Evolutionary conservation across 2,329 filamentous ascomycete genomes (phyloP).

Genomic region (Fusarium hostae): DNA sequence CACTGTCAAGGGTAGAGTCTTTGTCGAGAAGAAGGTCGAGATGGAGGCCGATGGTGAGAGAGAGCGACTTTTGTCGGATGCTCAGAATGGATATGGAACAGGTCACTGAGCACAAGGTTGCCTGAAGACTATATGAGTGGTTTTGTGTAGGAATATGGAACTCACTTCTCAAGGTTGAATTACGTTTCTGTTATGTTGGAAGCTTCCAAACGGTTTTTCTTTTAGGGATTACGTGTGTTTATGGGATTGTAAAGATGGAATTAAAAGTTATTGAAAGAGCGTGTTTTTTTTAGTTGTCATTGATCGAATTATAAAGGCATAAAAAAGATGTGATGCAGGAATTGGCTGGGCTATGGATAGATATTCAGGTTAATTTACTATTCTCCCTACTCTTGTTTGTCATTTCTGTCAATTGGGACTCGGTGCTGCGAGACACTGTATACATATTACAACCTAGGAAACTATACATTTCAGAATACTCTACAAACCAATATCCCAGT

Average conservation of each 20-base stretch:
- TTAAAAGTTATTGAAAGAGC: neutral
- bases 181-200: neutral
- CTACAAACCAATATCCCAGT: accelerated
- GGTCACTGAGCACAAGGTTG: neutral
- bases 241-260: too few relatives aligned
- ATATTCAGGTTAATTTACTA: neutral
- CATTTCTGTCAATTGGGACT: neutral
- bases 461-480: too few relatives aligned
- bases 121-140: neutral
- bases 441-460: too few relatives aligned
- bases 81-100: constrained; percentile 13
- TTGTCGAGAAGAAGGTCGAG: constrained; percentile 30
- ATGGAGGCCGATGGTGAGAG: constrained; percentile 22
- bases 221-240: too few relatives aligned
- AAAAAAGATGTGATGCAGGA: neutral
- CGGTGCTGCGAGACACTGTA: accelerated
- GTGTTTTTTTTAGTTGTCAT: neutral
- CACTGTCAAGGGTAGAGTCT: constrained; percentile 9
- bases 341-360: neutral
- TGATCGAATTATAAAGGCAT: too few relatives aligned
- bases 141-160: accelerated
- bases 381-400: neutral
- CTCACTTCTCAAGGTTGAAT: accelerated
- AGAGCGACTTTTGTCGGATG: constrained; percentile 26
- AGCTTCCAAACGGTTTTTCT: too few relatives aligned